These are phyloP conservation scores for Phytophthora chlamydospora DNA, from an alignment of 352 stramenopile species.

Conservation along the genomic window DNA sequence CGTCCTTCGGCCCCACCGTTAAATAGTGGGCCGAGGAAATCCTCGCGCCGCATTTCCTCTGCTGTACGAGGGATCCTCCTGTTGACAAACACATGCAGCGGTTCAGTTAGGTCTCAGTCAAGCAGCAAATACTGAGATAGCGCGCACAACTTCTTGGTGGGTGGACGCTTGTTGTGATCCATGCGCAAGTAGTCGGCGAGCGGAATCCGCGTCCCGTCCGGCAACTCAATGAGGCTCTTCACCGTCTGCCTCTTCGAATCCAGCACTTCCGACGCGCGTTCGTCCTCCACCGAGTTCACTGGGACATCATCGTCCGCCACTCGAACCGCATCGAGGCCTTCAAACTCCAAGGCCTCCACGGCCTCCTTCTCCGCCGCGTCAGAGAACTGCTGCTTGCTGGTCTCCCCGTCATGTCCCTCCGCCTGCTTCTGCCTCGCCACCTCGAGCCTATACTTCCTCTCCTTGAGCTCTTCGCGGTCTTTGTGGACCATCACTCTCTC, in stretches of 20 bases:
- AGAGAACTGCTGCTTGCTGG: conserved; percentile 19
- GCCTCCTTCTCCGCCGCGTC: conserved; percentile 26
- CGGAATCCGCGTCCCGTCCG: conserved; percentile 60
- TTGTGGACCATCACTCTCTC: conserved; percentile 69
- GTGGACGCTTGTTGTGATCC: conserved; percentile 34
- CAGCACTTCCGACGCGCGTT: conserved; percentile 38
- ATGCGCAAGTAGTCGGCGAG: conserved; percentile 71
- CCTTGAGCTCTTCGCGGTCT: conserved; percentile 65
- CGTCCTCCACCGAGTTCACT: conserved; percentile 32
- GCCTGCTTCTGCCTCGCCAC: conserved; percentile 52
- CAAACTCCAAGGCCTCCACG: conserved; percentile 32
- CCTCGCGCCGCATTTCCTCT: conserved; percentile 61
- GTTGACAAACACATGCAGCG: background rate
- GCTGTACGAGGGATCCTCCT: conserved; percentile 46
- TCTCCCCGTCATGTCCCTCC: conserved; percentile 7
- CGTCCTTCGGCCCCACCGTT: conserved; percentile 55
- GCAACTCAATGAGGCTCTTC: conserved; percentile 63
- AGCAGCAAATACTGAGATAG: conserved; percentile 1
- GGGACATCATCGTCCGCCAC: conserved; percentile 30
- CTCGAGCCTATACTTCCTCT: conserved; percentile 60
- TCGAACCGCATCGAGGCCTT: conserved; percentile 37
- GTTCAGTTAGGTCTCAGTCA: conserved; percentile 1
- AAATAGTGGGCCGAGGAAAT: conserved; percentile 72
- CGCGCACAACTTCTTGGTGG: conserved; percentile 60
- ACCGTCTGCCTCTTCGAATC: conserved; percentile 39